Conservation (phyloP, 148 eudicot species). For the Rhododendron williamsianum region DNA sequence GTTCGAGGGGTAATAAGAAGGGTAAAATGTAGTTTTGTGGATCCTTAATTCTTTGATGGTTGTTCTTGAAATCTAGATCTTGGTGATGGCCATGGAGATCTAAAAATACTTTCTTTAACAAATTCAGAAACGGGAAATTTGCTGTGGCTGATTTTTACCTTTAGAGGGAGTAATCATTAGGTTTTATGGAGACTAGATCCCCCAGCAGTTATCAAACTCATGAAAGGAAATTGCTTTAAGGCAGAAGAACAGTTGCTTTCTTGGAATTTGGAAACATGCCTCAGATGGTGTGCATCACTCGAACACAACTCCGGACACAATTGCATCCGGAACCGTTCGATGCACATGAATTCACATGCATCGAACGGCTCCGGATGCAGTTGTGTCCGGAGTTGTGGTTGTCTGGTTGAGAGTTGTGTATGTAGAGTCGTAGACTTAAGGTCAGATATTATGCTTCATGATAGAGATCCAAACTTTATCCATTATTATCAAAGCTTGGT, state of each 20-base stretch:
- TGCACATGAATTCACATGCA: too few relatives aligned
- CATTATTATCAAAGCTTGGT: background rate
- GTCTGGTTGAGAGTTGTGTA: too few relatives aligned
- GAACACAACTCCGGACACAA: too few relatives aligned
- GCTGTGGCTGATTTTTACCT: background rate
- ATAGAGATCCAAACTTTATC: background rate
- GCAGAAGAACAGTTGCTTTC: background rate
- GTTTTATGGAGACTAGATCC: background rate
- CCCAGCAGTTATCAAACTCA: background rate
- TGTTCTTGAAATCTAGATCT: background rate
- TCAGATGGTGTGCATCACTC: background rate
- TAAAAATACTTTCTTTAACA: background rate
- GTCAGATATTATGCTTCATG: background rate
- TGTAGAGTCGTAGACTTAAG: background rate
- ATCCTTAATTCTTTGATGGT: background rate
- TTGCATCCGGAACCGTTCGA: too few relatives aligned
- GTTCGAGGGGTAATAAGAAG: background rate
- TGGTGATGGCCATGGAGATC: background rate
- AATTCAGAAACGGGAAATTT: background rate
- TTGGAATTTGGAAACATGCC: background rate
- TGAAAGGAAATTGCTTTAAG: background rate
- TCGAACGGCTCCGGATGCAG: too few relatives aligned
- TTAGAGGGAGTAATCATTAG: background rate
- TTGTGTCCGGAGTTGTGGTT: too few relatives aligned
- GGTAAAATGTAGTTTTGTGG: constrained; percentile 2